These are phyloP conservation scores for Pyrenochaeta sp. DNA, from an alignment of 2,329 filamentous ascomycete genomes.

Conservation along the genomic window DNA sequence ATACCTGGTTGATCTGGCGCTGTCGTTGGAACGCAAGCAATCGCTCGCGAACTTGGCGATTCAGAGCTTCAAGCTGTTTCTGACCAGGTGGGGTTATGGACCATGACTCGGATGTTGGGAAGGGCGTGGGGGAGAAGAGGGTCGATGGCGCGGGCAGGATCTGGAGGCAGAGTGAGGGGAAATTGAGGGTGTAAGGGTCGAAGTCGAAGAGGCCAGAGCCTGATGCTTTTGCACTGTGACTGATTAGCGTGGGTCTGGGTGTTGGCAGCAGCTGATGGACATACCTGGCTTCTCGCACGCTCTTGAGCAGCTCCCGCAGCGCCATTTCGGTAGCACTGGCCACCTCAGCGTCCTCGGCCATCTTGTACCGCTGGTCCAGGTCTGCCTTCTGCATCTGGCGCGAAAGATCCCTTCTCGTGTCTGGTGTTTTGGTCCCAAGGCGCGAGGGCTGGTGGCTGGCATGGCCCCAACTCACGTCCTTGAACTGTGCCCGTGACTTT, in stretches of 20 bases:
- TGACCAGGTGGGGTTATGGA: slow-evolving; percentile 78
- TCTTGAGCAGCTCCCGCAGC: slow-evolving; percentile 81
- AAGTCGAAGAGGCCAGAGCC: slow-evolving; percentile 72
- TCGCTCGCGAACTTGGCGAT: slow-evolving; percentile 71
- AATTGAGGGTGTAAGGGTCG: slow-evolving; percentile 84
- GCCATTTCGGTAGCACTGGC: slow-evolving; percentile 85
- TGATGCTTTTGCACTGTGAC: slow-evolving; percentile 53
- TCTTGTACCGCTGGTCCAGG: slow-evolving; percentile 69
- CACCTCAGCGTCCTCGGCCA: slow-evolving; percentile 78
- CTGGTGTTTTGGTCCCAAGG: slow-evolving; percentile 57
- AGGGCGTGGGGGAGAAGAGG: slow-evolving; percentile 81
- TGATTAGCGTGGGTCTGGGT: slow-evolving; percentile 2
- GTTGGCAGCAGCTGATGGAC: slow-evolving; percentile 5
- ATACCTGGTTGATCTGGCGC: slow-evolving; percentile 46
- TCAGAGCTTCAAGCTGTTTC: slow-evolving; percentile 77
- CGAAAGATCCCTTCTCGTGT: slow-evolving; percentile 47
- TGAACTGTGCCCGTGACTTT: slow-evolving; percentile 56
- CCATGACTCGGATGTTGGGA: slow-evolving; percentile 81
- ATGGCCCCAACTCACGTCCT: slow-evolving; percentile 77
- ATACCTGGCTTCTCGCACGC: slow-evolving; percentile 83
- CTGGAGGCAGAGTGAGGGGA: slow-evolving; percentile 83
- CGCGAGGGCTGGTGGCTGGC: slow-evolving; percentile 73
- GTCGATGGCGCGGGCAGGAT: slow-evolving; percentile 83
- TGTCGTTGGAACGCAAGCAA: slow-evolving; percentile 58
- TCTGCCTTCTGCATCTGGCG: slow-evolving; percentile 62